Evolutionary conservation across 1,284 basidiomycete genomes (phyloP), one percentile per base, ranked within the genome.

Genomic region (Papiliotrema nemorosa): DNA sequence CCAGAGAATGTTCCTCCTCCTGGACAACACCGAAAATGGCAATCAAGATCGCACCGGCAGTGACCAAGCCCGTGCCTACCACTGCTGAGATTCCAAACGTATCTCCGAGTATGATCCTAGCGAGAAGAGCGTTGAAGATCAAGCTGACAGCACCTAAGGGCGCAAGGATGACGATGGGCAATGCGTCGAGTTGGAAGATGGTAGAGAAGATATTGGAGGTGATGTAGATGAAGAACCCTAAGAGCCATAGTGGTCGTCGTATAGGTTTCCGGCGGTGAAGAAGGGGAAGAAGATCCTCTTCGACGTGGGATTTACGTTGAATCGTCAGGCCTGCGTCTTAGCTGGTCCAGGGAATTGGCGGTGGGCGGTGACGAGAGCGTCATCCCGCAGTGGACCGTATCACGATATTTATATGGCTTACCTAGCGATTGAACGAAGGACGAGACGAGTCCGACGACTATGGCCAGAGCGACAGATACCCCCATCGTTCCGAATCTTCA

Each of bases 121-220:
- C 91, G 60, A 97, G 91, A 63, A 97, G 84, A 3, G 90, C 90
- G 73, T 97, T 97, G 88, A 90, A 97, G 22, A 97, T 81, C 29
- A 97, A 82, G 6, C 90, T 92, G 39, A 81, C 88, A 1, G 92
- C 93, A 20, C 93, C 93, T 2, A 97, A 81, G 0, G 92, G 92
- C 1, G 88, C 90, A 42, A 93, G 85, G 51, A 94, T 90, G 52
- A 93, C 89, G 59, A 94, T 88, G 5, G 90, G 90, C 10, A 97
- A 80, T 1, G 92, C 90, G 5, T 90, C 91, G 48, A 97, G 92
- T 76, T 97, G 93, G 60, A 96, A 90, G 25, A 97, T 77, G 1
- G 90, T 92, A 13, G 58, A 52, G 50, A 94, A 79, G 53, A 97
- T 77, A 71, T 97, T 97, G 50, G 90, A 91, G 22, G 84, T 84